These are phyloP conservation scores for Aureobasidium lini DNA, from an alignment of 2,329 filamentous ascomycete genomes.

Conservation along the genomic window DNA sequence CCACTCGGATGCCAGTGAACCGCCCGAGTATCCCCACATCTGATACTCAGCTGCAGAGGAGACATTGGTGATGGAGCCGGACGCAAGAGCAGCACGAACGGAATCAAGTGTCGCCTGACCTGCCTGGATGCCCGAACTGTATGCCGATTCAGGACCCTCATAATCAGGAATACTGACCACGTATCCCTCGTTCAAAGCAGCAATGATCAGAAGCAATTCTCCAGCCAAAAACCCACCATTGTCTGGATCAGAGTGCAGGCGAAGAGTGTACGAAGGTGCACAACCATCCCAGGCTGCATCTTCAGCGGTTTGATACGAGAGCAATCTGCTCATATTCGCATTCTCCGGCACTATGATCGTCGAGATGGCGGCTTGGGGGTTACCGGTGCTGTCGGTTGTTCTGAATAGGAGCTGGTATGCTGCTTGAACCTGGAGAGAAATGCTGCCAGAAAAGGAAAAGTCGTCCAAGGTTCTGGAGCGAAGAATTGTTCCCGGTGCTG, in stretches of 20 bases:
- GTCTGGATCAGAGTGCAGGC: background rate
- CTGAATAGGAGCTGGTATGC: background rate
- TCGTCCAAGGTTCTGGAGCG: background rate
- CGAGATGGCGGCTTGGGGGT: background rate
- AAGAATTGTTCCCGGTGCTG: constrained; percentile 21
- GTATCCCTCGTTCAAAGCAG: constrained; percentile 20
- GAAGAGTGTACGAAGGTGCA: constrained; percentile 13
- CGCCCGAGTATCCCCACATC: constrained; percentile 23
- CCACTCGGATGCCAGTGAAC: constrained; percentile 21
- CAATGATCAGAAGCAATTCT: constrained; percentile 6
- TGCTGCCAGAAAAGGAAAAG: background rate
- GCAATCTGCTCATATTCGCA: background rate
- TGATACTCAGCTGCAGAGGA: constrained; percentile 7
- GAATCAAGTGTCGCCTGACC: constrained; percentile 24
- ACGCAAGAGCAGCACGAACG: constrained; percentile 20
- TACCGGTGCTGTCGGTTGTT: background rate
- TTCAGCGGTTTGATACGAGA: background rate
- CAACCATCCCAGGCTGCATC: background rate
- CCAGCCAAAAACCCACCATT: background rate
- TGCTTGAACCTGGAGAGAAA: background rate
- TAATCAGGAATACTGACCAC: constrained; percentile 22
- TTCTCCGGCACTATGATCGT: background rate
- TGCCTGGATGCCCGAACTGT: constrained; percentile 18
- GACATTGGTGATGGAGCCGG: constrained; percentile 1
- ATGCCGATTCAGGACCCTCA: constrained; percentile 22